Base-by-base conservation (phyloP, 805 yeast species). In the Pichia occidentalis region DNA sequence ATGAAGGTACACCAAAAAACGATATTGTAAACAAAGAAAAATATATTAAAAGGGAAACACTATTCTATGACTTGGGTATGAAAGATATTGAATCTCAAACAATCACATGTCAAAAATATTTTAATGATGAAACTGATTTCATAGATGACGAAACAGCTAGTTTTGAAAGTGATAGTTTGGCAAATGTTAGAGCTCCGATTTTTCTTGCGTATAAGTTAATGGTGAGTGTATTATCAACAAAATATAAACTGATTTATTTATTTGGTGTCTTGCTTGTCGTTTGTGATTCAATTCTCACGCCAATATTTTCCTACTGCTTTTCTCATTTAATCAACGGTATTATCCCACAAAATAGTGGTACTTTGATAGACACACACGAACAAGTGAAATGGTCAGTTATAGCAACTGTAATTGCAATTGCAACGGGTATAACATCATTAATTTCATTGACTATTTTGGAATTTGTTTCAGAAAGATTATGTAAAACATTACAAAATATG, bases 221-320 rank as follows among this genome's bases (percentile, higher is more conserved):
- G 16, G 9, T 37, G 1, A 24, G 33, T 5, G 21, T 31, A 12
- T 24, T 46, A 30, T 30, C 45, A 2, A 11, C 14, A 4, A 44
- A 38, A 23, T 42, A 34, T 24, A 53, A 47, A 34, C 2, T 49
- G 1, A 4, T 42, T 58, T 3, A 49, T 76, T 1, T 55, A 1
- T 1, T 70, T 1, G 97, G 96, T 0, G 38, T 83, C 1, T 0
- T 70, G 0, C 47, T 70, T 5, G 65, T 87, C 0, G 44, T 78
- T 0, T 32, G 72, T 1, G 75, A 79, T 42, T 88, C 95, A 9
- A 70, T 70, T 1, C 57, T 74, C 1, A 79, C 76, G 42, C 97
- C 97, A 0, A 60, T 84, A 0, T 86, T 92, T 45, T 83, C 96
- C 0, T 87, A 60, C 53, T 72, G 82, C 20, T 76, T 88, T 45